Percentiles rank a stretch among this genome's conserved stretches.
Evolutionary conservation across 495 filamentous ascomycete genomes (phyloP).

Genomic region (Neurospora intermedia): DNA sequence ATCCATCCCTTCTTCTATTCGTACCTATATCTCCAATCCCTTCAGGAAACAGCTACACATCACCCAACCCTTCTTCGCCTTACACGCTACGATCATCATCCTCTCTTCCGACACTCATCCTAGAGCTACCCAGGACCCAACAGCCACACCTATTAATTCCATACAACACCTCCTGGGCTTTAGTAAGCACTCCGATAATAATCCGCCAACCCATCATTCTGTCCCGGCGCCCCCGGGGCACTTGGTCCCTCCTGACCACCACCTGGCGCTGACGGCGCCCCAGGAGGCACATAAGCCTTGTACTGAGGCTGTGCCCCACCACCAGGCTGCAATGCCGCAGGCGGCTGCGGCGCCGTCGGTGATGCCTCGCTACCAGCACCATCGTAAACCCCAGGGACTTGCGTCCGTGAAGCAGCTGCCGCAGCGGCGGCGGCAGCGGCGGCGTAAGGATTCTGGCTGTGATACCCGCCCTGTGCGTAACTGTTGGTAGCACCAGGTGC

Average conservation of each 20-base stretch:
- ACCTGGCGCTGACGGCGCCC: not conserved
- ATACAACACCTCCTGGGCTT: not conserved
- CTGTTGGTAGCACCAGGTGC: constrained; percentile 1
- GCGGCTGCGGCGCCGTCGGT: not conserved
- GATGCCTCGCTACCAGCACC: not conserved
- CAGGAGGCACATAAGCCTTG: constrained; percentile 25
- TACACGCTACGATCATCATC: not conserved
- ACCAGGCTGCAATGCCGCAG: not conserved
- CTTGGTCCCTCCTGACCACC: constrained; percentile 3
- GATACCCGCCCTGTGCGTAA: constrained; percentile 10
- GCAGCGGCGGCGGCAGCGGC: constrained; percentile 29
- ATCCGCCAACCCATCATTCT: not conserved
- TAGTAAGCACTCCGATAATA: not conserved
- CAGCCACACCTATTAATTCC: not conserved
- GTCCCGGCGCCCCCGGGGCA: constrained; percentile 6
- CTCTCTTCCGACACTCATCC: not conserved
- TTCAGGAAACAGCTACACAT: not conserved
- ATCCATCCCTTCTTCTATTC: not conserved
- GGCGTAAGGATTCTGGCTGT: constrained; percentile 5
- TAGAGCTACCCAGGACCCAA: not conserved
- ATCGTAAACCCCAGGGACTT: not conserved
- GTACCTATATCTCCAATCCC: not conserved
- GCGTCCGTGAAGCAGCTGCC: constrained; percentile 17
- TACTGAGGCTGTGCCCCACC: constrained; percentile 17
- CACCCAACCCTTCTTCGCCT: not conserved